phyloP scores from a whole-genome alignment of 495 filamentous ascomycete species.

The Parathielavia hyrcaniae region DNA sequence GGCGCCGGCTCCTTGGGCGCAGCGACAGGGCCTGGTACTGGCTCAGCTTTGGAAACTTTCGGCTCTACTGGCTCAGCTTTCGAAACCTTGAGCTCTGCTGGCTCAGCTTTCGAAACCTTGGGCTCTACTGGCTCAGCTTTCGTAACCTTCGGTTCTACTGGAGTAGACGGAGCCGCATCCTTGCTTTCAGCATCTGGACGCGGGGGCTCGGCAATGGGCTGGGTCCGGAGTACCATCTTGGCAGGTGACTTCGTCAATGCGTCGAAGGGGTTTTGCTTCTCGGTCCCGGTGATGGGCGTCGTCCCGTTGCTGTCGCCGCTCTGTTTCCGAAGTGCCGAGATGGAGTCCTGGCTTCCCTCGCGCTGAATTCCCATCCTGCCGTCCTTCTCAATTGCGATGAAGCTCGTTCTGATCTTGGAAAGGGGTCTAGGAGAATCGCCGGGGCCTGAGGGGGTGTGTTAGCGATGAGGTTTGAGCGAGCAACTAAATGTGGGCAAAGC shows the following conservation, averaged over 20 bases:
- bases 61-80: not conserved
- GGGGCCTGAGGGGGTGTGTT: conserved; percentile 15
- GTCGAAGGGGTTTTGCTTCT: conserved; percentile 31
- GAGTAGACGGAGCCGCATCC: conserved; percentile 8
- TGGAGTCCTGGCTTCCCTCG: conserved; percentile 40
- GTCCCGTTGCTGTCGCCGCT: conserved; percentile 35
- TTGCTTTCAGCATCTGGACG: conserved; percentile 16
- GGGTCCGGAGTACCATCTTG: conserved; percentile 31
- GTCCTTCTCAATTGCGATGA: conserved; percentile 69
- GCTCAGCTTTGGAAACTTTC: not conserved
- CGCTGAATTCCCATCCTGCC: conserved; percentile 44
- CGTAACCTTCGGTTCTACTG: not conserved
- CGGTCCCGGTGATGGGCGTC: conserved; percentile 28
- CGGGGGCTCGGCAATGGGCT: conserved; percentile 35
- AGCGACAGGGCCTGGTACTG: not conserved
- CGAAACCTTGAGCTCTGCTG: not conserved
- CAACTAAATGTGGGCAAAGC: not conserved
- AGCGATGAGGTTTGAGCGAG: conserved; percentile 1
- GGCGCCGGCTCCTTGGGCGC: not conserved
- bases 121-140: not conserved
- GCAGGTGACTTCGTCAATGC: conserved; percentile 25
- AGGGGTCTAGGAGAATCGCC: conserved; percentile 52
- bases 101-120: not conserved
- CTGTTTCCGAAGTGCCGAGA: conserved; percentile 32
- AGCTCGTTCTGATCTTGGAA: conserved; percentile 75